Base-by-base conservation (phyloP, 2,329 filamentous ascomycete species). In the Torrubiella hemipterigena region DNA sequence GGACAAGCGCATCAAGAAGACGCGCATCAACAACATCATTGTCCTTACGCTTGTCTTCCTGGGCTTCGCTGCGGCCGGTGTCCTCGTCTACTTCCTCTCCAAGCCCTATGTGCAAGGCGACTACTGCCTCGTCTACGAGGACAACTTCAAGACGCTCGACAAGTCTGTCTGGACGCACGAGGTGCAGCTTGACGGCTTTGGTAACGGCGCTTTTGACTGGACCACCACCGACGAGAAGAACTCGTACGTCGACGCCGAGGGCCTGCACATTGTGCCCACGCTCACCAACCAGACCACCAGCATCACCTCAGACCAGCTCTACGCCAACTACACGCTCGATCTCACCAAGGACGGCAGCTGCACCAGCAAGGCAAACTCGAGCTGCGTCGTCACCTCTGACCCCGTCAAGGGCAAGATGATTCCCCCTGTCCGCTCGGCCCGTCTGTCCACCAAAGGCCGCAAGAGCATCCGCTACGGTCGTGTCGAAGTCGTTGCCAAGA, bases 231-330 rank as follows among this genome's bases (percentile, higher is more conserved):
- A 67, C 38, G 38, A 49, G 1, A 46, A 44, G 31, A 72, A 72
- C 45, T 50, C 59, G 11, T 71, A 61, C 43, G 51, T 61, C 21
- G 61, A 68, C 41, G 47, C 41, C 0, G 48, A 60, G 17, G 65
- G 65, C n/a, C 54, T 71, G 24, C 65, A 69, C 45, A 69, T 72
- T 30, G 59, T 67, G n/a, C 67, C 66, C 7, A 70, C 67, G 1
- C 47, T 70, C 13, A 69, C 65, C 11, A 55, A 53, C 17, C 48
- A 57, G 30, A 52, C 49, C 1, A 60, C 56, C 0, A 31, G 40
- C 29, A 59, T 64, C 32, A 59, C 54, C 3, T 42, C 43, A 11
- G 51, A 52, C 23, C 46, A 61, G 19, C 45, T 64, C 9, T 47
- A 46, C 27, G 46, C 58, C 33, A 52, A 55, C 29, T 57, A 59